Conservation (phyloP, 768 basidiomycete species). For the Hygrophorus pudorinus region DNA sequence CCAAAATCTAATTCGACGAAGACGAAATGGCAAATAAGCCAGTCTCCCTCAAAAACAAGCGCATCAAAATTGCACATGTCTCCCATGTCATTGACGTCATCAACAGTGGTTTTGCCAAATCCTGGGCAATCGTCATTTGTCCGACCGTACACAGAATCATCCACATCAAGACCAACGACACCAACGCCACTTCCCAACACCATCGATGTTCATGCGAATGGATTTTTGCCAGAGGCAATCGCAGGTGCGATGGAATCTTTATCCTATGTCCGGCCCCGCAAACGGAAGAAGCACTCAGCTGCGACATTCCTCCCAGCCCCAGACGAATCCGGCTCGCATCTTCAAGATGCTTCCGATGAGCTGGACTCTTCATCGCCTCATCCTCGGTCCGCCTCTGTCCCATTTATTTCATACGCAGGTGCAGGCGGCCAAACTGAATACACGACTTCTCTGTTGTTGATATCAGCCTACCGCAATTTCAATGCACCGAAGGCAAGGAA, state of each 20-base stretch:
- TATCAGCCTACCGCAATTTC: constrained; percentile 40
- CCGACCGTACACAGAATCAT: too few species aligned
- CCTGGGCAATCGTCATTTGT: too few species aligned
- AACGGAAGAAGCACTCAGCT: constrained; percentile 1
- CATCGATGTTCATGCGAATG: background rate
- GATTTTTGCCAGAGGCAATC: background rate
- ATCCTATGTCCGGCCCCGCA: background rate
- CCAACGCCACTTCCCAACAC: background rate
- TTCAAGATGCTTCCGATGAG: background rate
- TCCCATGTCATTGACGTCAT: too few species aligned
- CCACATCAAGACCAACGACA: background rate
- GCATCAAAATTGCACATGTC: too few species aligned
- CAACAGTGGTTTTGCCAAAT: too few species aligned
- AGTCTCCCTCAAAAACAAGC: background rate
- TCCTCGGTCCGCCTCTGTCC: constrained; percentile 10
- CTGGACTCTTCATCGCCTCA: constrained; percentile 10
- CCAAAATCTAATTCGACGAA: constrained; percentile 11
- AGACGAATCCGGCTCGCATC: constrained; percentile 1
- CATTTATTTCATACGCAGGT: constrained; percentile 12
- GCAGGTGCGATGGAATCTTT: background rate
- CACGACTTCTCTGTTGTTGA: constrained; percentile 24
- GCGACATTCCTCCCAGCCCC: background rate
- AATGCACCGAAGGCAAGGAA: constrained; percentile 34
- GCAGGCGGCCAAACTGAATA: constrained; percentile 11
- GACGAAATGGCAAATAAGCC: constrained; percentile 17